Evolutionary conservation across 345 rosid genomes (phyloP), one percentile per base, ranked within the genome.

Genomic region (Murraya paniculata): DNA sequence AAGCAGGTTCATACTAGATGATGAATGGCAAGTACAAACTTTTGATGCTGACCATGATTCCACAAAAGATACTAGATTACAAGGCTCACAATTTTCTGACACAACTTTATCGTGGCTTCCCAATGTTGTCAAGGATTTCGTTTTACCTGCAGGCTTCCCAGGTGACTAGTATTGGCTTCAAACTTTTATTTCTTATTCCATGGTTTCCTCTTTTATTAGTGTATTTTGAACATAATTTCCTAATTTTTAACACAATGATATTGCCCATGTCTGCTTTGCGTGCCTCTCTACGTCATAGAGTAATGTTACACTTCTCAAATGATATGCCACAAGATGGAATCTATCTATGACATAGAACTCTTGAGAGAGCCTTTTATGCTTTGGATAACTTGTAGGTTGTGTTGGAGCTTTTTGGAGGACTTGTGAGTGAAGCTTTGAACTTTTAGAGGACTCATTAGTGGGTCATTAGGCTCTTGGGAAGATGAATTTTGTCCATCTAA

Each of bases 121-220:
- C 7, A 82, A 77, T 78, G 22, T 68, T 59, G 77, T 93, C 65
- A 89, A 88, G 83, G 91, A 82, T 77, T 96, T 96, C 81, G 72
- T 92, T 76, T 86, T 96, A 24, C 99, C 99, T 62, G 85, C 93
- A 0, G 97, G 97, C 76, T 96, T 90, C 81, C 98, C 98, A 78
- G 99, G 97, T 95, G 56, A 81, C 24, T 62, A 11, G 71, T 61
- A 33, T 64, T 38, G 56, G n/a, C 6, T 71, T 59, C 73, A 10
- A 48, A 72, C 67, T 74, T 13, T n/a, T 0, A 38, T 57, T 75
- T 60, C 64, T 62, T 71, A 64, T 25, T 55, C 35, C 33, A 58
- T 18, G 27, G 56, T 22, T 5, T 53, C 0, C 65, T 62, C 27
- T 2, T 1, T 24, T 18, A 24, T 33, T 73, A 56, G 30, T 45